Conservation (phyloP, 345 rosid species). For the Erodium maritimum region DNA sequence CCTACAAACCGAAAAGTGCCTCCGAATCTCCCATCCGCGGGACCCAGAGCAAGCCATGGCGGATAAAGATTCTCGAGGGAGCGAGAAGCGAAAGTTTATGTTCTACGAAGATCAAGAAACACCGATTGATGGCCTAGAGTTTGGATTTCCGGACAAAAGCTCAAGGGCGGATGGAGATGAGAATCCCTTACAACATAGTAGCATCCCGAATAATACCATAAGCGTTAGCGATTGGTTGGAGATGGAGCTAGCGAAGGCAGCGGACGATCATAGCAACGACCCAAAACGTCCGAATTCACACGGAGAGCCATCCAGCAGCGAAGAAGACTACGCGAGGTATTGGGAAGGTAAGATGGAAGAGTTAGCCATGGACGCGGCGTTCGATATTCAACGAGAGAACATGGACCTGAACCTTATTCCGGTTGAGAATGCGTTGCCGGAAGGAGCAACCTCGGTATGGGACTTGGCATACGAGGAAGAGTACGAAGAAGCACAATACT, state of each 20-base stretch:
- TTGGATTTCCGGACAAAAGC: slow-evolving; percentile 28
- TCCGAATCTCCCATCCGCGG: slow-evolving; percentile 18
- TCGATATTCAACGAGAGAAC: slow-evolving; percentile 4
- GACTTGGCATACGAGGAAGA: slow-evolving; percentile 19
- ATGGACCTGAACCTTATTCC: slow-evolving; percentile 4
- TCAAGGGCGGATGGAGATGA: slow-evolving; percentile 38
- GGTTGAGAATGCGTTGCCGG: not conserved
- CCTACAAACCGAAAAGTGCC: slow-evolving; percentile 18
- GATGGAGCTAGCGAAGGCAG: not conserved
- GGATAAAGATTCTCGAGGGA: not conserved
- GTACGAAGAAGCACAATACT: not conserved
- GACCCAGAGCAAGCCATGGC: slow-evolving; percentile 1
- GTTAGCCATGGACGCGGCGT: slow-evolving; percentile 9
- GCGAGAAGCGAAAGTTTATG: slow-evolving; percentile 16
- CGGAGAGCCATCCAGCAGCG: slow-evolving; percentile 7
- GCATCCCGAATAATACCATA: not conserved
- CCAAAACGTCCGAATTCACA: not conserved
- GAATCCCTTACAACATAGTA: not conserved
- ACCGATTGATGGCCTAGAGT: slow-evolving; percentile 13
- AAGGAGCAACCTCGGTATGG: slow-evolving; percentile 25
- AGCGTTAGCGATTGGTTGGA: not conserved
- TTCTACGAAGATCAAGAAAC: slow-evolving; percentile 5
- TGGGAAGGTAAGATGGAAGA: slow-evolving; percentile 16
- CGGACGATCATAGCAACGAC: not conserved
- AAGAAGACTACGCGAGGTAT: slow-evolving; percentile 11